phyloP scores from a whole-genome alignment of 495 filamentous ascomycete genomes.

The Tuber calosporum region DNA sequence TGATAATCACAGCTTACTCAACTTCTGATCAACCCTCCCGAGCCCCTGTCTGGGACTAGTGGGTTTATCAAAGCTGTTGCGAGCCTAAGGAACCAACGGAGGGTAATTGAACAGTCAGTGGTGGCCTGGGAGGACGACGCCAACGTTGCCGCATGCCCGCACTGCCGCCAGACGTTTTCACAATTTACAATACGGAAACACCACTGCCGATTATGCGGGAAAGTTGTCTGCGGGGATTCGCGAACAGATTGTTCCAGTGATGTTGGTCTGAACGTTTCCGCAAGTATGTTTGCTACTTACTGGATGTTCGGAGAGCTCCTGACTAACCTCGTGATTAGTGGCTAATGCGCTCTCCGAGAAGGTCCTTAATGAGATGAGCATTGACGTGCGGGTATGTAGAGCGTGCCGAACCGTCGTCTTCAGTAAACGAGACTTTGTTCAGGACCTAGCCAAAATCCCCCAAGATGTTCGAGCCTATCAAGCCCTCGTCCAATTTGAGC shows the following conservation, averaged over 20 bases:
- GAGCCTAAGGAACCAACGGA: slow-evolving; percentile 59
- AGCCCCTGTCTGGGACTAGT: slow-evolving; percentile 45
- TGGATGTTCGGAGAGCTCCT: background rate
- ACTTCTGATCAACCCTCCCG: slow-evolving; percentile 63
- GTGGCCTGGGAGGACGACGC: slow-evolving; percentile 94
- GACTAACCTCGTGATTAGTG: slow-evolving; percentile 5
- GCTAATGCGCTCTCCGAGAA: slow-evolving; percentile 56
- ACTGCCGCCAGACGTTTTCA: slow-evolving; percentile 90
- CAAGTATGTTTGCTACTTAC: slow-evolving; percentile 49
- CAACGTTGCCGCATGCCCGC: slow-evolving; percentile 71
- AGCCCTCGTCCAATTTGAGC: slow-evolving; percentile 80
- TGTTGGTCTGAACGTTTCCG: slow-evolving; percentile 67
- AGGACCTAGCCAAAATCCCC: slow-evolving; percentile 58
- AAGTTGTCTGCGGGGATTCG: slow-evolving; percentile 83
- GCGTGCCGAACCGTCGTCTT: slow-evolving; percentile 83
- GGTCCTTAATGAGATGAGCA: slow-evolving; percentile 51
- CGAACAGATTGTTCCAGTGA: slow-evolving; percentile 77
- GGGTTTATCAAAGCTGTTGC: slow-evolving; percentile 54
- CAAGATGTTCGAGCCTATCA: slow-evolving; percentile 76
- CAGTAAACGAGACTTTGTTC: slow-evolving; percentile 68
- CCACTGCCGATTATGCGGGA: slow-evolving; percentile 88
- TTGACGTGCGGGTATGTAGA: slow-evolving; percentile 86
- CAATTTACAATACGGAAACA: slow-evolving; percentile 83
- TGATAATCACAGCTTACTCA: slow-evolving; percentile 58
- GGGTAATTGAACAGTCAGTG: slow-evolving; percentile 78